Base-by-base conservation (phyloP, 352 stramenopile genomes). In the Phytophthora sojae region DNA sequence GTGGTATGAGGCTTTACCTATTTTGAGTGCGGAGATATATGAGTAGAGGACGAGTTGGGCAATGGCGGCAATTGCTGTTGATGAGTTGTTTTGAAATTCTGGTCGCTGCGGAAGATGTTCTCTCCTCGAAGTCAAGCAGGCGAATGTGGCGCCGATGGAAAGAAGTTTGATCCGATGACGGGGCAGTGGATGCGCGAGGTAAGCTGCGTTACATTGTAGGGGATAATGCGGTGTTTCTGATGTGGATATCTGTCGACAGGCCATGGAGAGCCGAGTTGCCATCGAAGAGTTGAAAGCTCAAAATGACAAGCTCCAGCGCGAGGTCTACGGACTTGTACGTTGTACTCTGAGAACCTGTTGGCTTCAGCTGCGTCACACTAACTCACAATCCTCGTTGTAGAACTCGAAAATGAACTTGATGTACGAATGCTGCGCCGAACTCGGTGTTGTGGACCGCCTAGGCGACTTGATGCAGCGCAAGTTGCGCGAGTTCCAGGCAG, bases 121-220 rank as follows among this genome's bases (percentile, higher is more conserved):
- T 80, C 77, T 3, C 64, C 79, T 25, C 70, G 67, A 12, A 61
- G 64, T 56, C 67, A 79, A 68, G 75, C 67, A 23, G 64, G 56
- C 19, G 65, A 67, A 15, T 70, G 50, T 56, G 56, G 60, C 14
- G 19, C 25, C 4, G 79, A 88, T 65, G 23, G 57, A 7, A 86
- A 80, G 58, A 84, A 84, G 49, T 90, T 81, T 69, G 80, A 92
- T 49, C 73, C 73, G 44, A 65, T 69, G 23, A 55, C 68, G n/a
- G 80, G 71, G 52, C 84, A 92, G 56, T 92, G 84, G 84, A 90
- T 92, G 84, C 80, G 80, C 8, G 84, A 92, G 68, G 83, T 91
- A 30, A 29, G 69, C 2, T 53, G 4, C 1, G 17, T 32, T 52
- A 8, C 21, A 21, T 49, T 52, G 9, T 51, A 44, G 14, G 37